Percentiles rank a stretch among this genome's conserved stretches.
Conservation (phyloP, 2,329 filamentous ascomycete genomes). For the Tolypocladium inflatum region DNA sequence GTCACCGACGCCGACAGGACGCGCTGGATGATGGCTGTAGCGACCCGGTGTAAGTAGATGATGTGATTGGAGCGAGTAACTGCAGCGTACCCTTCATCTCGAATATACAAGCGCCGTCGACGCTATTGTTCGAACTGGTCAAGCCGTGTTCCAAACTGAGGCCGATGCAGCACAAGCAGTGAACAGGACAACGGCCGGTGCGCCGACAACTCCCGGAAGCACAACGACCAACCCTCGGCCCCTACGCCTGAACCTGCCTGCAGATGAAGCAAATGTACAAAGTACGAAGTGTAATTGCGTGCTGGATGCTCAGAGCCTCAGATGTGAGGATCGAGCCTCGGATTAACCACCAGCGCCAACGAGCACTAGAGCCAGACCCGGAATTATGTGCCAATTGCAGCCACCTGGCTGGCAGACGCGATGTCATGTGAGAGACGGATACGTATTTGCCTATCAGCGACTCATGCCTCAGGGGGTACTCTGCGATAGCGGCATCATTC, state of each 20-base stretch:
- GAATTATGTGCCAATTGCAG: background rate
- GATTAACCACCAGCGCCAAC: background rate
- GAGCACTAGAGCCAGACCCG: background rate
- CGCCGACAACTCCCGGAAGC: background rate
- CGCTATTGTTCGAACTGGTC: background rate
- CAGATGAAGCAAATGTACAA: background rate
- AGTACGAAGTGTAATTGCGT: background rate
- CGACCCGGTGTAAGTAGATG: background rate
- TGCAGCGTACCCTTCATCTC: conserved; percentile 6
- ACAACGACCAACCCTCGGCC: background rate
- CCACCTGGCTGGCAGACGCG: background rate
- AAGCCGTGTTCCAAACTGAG: background rate
- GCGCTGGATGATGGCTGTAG: conserved; percentile 76
- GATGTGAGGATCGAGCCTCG: background rate
- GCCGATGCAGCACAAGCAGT: background rate
- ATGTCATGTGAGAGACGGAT: conserved; percentile 3
- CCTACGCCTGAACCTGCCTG: background rate
- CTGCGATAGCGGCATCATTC: background rate
- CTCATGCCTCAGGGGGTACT: background rate
- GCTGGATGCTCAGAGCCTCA: background rate
- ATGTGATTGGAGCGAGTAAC: background rate
- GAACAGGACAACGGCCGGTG: background rate
- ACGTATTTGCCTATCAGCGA: background rate
- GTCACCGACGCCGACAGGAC: conserved; percentile 94
- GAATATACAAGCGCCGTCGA: background rate